Evolutionary conservation across 345 rosid genomes (phyloP), one percentile per base, ranked within the genome.

Genomic region (Boechera stricta): DNA sequence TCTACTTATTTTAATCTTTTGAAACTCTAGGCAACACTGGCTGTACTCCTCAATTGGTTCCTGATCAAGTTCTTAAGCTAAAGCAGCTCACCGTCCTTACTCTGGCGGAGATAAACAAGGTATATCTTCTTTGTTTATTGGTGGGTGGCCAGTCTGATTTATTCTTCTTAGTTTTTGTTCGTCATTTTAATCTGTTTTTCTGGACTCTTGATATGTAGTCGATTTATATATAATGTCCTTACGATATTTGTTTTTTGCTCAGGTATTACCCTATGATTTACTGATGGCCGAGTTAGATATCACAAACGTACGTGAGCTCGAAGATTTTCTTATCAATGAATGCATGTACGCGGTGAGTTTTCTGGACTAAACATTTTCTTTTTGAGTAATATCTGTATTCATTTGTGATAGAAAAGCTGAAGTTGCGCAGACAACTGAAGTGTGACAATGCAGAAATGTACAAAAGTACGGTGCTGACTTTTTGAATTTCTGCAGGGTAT

Each of bases 311-410:
- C 93, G 98, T 73, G 89, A 94, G 72, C 98, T 91, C 70, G 97
- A 94, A 76, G 98, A 91, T 85, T 94, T 94, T 84, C 97, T 94
- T 53, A 94, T 94, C 70, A 93, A 93, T 48, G 97, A 91, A 72
- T 91, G 98, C 83, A 94, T 94, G 97, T 91, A 90, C 71, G 87
- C 80, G 86, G 98, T 91, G 80, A 49, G 98, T 86, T 39, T 71
- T 73, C 69, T 74, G 10, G 32, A 31, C 41, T 16, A 59, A n/a
- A 33, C 10, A 21, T 21, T 15, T 74, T 56, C 15, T 44, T 44
- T 21, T 11, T 10, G 24, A 35, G 47, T 8, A 16, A 15, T 36
- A 21, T 55, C 26, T 64, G 51, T 31, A 9, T 70, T 72, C 48
- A n/a, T 39, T 42, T 70, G 36, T 52, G 0, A 49, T 63, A 0